These are phyloP conservation scores for Penicillium longicatenatum DNA, from an alignment of 495 filamentous ascomycete genomes.

Conservation along the genomic window DNA sequence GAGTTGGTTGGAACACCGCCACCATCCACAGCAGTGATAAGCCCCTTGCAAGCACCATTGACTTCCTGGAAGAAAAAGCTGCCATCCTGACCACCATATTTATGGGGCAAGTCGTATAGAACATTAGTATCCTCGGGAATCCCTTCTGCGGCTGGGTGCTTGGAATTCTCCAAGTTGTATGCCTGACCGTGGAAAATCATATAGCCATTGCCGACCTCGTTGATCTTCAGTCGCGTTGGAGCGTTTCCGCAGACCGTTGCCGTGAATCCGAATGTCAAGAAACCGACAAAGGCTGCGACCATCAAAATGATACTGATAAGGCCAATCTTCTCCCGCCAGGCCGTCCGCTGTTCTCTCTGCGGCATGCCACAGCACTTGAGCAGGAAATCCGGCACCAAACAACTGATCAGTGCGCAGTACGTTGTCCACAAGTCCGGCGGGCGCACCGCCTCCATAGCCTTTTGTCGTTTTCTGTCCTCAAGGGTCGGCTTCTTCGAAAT, in stretches of 20 bases:
- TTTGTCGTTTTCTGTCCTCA: constrained; percentile 62
- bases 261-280: constrained; percentile 96
- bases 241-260: constrained; percentile 76
- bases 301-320: constrained; percentile 89
- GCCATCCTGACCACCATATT: constrained; percentile 84
- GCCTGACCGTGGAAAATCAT: constrained; percentile 96
- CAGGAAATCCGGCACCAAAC: constrained; percentile 88
- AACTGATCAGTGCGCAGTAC: constrained; percentile 91
- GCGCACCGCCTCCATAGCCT: constrained; percentile 67
- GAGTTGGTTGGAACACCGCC: constrained; percentile 80
- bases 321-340: constrained; percentile 99
- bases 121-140: constrained; percentile 72
- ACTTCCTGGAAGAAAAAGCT: constrained; percentile 99
- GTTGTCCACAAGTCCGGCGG: constrained; percentile 92
- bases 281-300: constrained; percentile 89
- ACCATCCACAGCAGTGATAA: constrained; percentile 69
- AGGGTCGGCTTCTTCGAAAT: constrained; percentile 47
- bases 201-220: constrained; percentile 75
- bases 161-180: constrained; percentile 74
- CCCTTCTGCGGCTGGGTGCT: constrained; percentile 76
- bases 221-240: constrained; percentile 71
- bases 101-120: constrained; percentile 77
- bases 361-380: constrained; percentile 85
- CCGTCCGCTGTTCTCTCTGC: constrained; percentile 83
- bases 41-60: constrained; percentile 92